Evolutionary conservation across 2,329 filamentous ascomycete genomes (phyloP).

Genomic region (Shiraia bambusicola): DNA sequence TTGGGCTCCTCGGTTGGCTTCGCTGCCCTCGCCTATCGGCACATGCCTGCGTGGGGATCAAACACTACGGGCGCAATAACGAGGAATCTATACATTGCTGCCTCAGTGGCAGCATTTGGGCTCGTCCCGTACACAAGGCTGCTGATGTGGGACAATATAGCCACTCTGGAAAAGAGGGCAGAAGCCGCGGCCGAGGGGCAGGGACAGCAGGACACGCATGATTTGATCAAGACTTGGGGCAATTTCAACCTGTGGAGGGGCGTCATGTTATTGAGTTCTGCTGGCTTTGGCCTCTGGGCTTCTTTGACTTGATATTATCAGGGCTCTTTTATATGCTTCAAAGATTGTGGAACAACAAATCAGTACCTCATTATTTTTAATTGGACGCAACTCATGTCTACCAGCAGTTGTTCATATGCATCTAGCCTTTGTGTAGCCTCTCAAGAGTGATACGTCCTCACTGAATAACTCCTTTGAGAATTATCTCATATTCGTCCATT

Average conservation of each 20-base stretch:
- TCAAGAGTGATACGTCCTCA: too few relatives aligned
- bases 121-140: conserved; percentile 17
- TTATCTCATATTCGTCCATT: too few relatives aligned
- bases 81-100: conserved; percentile 12
- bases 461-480: too few relatives aligned
- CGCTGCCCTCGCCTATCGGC: conserved; percentile 12
- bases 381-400: too few relatives aligned
- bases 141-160: conserved; percentile 11
- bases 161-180: conserved; percentile 9
- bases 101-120: conserved; percentile 13
- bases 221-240: background rate
- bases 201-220: background rate
- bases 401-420: too few relatives aligned
- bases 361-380: too few relatives aligned
- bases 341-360: too few relatives aligned
- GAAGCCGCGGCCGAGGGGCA: background rate
- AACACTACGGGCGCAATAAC: conserved; percentile 2
- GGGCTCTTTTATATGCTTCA: too few relatives aligned
- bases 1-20: conserved; percentile 18
- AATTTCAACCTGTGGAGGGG: background rate
- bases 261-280: background rate
- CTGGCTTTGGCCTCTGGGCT: background rate
- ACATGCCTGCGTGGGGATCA: too few relatives aligned
- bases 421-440: too few relatives aligned
- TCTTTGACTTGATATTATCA: background rate